Evolutionary conservation across 2,329 filamentous ascomycete genomes (phyloP), one percentile per base, ranked within the genome.

Genomic region (Chaetomiaceae sp.): DNA sequence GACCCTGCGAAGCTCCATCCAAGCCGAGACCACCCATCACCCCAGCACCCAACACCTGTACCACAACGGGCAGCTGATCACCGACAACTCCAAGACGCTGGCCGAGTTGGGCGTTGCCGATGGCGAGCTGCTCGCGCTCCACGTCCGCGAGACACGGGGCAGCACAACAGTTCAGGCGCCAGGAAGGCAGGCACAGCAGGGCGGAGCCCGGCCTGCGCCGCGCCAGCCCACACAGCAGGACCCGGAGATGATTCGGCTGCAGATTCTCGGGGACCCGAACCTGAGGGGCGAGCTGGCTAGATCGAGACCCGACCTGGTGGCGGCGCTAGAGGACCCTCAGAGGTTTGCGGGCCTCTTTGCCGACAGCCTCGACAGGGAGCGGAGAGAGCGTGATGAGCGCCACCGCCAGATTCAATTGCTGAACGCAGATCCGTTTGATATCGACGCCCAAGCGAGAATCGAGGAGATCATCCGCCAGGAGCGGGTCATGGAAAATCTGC

Each of bases 381-480:
- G 83, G 44, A 79, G 87, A 50, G 80, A 85, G 51, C 85, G 91
- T 54, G 77, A 79, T 23, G 85, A 91, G 66, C 86, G 92, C 53
- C 83, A 91, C 66, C 83, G 87, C 47, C 84, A 92, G 66, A 91
- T 96, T 60, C 84, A 85, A 55, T 78, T 87, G 63, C 76, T 97
- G 55, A 96, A 97, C 66, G 86, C 90, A 9, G 93, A 99, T 63
- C 91, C 92, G 0, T 96, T 97, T 71, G 92, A 99, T 65, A 73
- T 89, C 21, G 91, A 96, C 58, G 89, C 91, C 8, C 93, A 99
- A 70, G 79, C 79, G 41, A 89, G 86, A 71, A 99, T 99, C 56
- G 92, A 93, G 65, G 93, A 99, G 71, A 95, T 97, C 70, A 99
- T 99, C 65, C 85, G 93, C 49, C 88, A 96, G 70, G 88, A 97